Evolutionary conservation across 495 filamentous ascomycete species (phyloP).

Genomic region (Penicillium flavigenum): DNA sequence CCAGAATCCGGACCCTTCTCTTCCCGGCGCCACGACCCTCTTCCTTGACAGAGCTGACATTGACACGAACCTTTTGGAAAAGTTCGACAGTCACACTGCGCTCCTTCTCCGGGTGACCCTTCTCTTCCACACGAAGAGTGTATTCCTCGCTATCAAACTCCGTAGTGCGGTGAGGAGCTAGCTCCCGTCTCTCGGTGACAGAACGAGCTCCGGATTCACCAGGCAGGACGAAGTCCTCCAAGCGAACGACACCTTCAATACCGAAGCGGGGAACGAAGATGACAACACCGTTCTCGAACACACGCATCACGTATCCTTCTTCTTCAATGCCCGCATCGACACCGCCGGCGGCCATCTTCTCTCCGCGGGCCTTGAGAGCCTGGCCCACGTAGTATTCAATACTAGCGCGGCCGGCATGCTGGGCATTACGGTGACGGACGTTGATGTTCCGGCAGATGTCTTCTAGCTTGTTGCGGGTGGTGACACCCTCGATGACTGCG

Average conservation of each 20-base stretch:
- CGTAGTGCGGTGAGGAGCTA: constrained; percentile 55
- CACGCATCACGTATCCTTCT: constrained; percentile 93
- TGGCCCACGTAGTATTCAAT: constrained; percentile 98
- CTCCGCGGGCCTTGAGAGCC: constrained; percentile 79
- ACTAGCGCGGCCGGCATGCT: constrained; percentile 87
- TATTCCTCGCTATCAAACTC: constrained; percentile 84
- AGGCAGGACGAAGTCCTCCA: constrained; percentile 74
- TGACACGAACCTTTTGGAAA: constrained; percentile 86
- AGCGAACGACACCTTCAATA: constrained; percentile 84
- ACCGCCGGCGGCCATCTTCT: constrained; percentile 42
- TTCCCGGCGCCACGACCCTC: constrained; percentile 80
- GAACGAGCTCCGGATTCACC: constrained; percentile 53
- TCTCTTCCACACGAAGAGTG: constrained; percentile 56
- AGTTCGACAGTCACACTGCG: constrained; percentile 65
- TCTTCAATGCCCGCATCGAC: constrained; percentile 59
- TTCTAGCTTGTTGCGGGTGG: constrained; percentile 74
- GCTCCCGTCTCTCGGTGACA: constrained; percentile 39
- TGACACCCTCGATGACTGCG: constrained; percentile 69
- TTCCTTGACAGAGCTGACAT: constrained; percentile 88
- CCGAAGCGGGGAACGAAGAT: constrained; percentile 95
- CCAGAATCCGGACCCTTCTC: constrained; percentile 57
- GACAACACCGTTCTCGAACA: constrained; percentile 95
- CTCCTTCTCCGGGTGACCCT: constrained; percentile 49
- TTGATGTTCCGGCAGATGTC: constrained; percentile 98
- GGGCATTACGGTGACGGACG: constrained; percentile 91